phyloP scores from a whole-genome alignment of 352 stramenopile genomes.

The Phytopythium chamaehyphon region DNA sequence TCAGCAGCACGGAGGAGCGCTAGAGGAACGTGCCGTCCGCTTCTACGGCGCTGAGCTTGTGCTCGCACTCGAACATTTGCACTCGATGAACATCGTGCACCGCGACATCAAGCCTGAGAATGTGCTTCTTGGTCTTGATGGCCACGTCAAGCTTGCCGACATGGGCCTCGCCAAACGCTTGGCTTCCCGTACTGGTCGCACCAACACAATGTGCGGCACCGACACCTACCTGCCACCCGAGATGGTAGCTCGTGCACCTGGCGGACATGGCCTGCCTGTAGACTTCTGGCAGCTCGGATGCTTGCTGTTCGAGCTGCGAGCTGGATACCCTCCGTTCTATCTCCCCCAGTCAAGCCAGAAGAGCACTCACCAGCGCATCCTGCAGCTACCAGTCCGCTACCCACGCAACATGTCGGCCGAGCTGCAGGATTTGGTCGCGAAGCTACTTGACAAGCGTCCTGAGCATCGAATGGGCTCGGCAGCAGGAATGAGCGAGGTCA shows the following conservation, averaged over 20 bases:
- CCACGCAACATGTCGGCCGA: slow-evolving; percentile 78
- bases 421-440: slow-evolving; percentile 65
- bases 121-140: slow-evolving; percentile 83
- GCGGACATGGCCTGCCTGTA: slow-evolving; percentile 84
- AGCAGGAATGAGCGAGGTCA: slow-evolving; percentile 56
- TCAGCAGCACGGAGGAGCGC: slow-evolving; percentile 81
- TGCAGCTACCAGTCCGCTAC: slow-evolving; percentile 84
- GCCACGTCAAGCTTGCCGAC: slow-evolving; percentile 89
- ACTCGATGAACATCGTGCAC: slow-evolving; percentile 92
- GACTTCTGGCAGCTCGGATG: slow-evolving; percentile 94
- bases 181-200: slow-evolving; percentile 61
- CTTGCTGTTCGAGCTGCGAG: slow-evolving; percentile 92
- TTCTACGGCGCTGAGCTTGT: slow-evolving; percentile 87
- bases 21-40: slow-evolving; percentile 64
- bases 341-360: slow-evolving; percentile 86
- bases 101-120: slow-evolving; percentile 94
- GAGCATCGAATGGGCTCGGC: slow-evolving; percentile 70
- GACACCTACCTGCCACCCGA: slow-evolving; percentile 89
- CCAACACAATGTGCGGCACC: slow-evolving; percentile 89
- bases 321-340: slow-evolving; percentile 91
- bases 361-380: slow-evolving; percentile 88
- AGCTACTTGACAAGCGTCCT: slow-evolving; percentile 78
- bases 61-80: slow-evolving; percentile 84
- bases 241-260: slow-evolving; percentile 74
- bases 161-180: slow-evolving; percentile 90